Conservation (phyloP, 2,329 filamentous ascomycete genomes). For the Phoma sp. region DNA sequence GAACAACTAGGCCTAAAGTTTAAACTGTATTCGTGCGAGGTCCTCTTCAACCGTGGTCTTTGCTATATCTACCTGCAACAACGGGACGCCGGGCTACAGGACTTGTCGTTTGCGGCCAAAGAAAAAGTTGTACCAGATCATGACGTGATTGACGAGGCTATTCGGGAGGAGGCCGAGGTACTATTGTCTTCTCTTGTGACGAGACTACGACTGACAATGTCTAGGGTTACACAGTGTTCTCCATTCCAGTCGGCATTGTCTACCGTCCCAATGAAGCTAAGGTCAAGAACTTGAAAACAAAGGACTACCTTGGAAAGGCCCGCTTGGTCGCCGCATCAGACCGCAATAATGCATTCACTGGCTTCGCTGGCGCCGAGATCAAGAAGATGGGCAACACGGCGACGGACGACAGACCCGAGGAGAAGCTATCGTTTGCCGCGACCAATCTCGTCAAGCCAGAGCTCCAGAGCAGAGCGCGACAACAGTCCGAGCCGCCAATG, state of each 20-base stretch:
- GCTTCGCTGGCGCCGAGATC: slow-evolving; percentile 79
- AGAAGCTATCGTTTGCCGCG: slow-evolving; percentile 89
- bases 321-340: slow-evolving; percentile 88
- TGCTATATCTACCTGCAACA: slow-evolving; percentile 98
- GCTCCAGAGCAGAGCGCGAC: slow-evolving; percentile 74
- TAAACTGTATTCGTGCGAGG: slow-evolving; percentile 96
- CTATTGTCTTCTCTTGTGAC: not conserved
- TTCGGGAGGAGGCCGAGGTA: slow-evolving; percentile 90
- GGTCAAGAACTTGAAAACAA: slow-evolving; percentile 96
- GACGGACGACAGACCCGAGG: slow-evolving; percentile 80
- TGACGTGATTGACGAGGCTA: slow-evolving; percentile 97
- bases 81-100: slow-evolving; percentile 86
- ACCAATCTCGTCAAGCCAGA: slow-evolving; percentile 91
- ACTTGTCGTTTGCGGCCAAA: slow-evolving; percentile 87
- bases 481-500: slow-evolving; percentile 83
- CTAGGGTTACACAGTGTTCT: slow-evolving; percentile 97
- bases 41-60: slow-evolving; percentile 93
- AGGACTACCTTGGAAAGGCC: slow-evolving; percentile 97
- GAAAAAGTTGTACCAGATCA: slow-evolving; percentile 97
- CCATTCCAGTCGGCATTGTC: slow-evolving; percentile 92
- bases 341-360: slow-evolving; percentile 78
- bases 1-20: slow-evolving; percentile 94
- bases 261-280: slow-evolving; percentile 97
- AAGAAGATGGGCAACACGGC: slow-evolving; percentile 66
- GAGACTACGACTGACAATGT: slow-evolving; percentile 33